These are phyloP conservation scores for Cladosporium sp. DNA, from an alignment of 2,329 filamentous ascomycete species.

Conservation along the genomic window DNA sequence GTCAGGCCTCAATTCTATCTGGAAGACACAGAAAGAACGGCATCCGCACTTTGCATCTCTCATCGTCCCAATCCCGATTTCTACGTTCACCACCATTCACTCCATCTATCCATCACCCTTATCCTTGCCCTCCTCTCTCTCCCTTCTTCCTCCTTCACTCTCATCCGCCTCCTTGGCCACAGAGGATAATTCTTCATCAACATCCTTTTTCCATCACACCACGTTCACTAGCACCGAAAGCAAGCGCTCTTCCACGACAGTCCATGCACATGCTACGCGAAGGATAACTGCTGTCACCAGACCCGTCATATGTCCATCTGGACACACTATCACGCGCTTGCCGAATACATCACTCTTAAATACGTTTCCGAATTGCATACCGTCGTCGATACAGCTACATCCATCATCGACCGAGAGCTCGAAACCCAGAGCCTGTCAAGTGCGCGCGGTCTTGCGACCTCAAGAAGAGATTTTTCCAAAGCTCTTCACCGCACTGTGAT, in stretches of 20 bases:
- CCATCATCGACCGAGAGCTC: not conserved
- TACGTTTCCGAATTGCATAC: not conserved
- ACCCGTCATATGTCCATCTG: slow-evolving; percentile 2
- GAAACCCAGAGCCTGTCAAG: not conserved
- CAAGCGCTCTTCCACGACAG: not conserved
- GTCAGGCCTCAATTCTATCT: not conserved
- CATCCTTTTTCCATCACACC: not conserved
- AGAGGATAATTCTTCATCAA: not conserved
- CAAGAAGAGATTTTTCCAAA: not conserved
- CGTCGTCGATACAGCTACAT: not conserved
- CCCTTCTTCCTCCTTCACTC: not conserved
- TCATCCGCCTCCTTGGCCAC: not conserved
- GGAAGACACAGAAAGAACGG: not conserved
- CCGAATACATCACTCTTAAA: slow-evolving; percentile 1
- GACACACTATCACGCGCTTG: not conserved
- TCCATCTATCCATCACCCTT: no score
- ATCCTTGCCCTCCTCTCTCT: no score
- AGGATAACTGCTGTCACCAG: not conserved
- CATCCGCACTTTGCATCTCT: not conserved
- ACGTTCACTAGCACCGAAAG: not conserved
- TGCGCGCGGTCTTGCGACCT: not conserved
- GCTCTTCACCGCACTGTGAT: not conserved
- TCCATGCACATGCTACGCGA: not conserved
- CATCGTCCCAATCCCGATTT: not conserved
- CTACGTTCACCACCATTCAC: not conserved